phyloP scores from a whole-genome alignment of 805 yeast species.

The Kodamaea fukazawae region DNA sequence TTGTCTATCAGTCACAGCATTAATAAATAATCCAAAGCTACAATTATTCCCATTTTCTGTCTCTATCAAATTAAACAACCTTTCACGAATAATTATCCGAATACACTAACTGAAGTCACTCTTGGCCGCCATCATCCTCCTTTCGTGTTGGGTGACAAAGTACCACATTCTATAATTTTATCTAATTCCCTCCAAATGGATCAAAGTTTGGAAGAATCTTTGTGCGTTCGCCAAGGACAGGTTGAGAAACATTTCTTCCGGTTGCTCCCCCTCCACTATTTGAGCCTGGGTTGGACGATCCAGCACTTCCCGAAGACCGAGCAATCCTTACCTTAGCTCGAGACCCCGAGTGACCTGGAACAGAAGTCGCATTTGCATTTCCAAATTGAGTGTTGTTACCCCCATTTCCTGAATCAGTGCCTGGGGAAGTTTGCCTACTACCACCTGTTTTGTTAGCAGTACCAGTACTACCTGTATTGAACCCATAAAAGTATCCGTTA shows the following conservation, averaged over 20 bases:
- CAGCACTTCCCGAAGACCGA: constrained; percentile 4
- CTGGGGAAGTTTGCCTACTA: background rate
- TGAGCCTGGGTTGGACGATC: constrained; percentile 1
- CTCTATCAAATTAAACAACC: constrained; percentile 1
- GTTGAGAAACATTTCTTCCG: constrained; percentile 1
- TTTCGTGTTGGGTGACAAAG: no score
- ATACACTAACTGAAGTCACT: background rate
- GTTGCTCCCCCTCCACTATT: no score
- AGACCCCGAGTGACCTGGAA: constrained; percentile 1
- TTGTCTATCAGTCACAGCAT: constrained; percentile 8
- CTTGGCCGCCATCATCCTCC: no score
- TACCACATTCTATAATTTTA: no score
- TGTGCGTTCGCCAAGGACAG: constrained; percentile 9
- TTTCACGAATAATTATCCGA: background rate
- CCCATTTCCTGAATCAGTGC: constrained; percentile 1
- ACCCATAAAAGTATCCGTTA: constrained; percentile 42
- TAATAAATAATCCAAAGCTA: constrained; percentile 1
- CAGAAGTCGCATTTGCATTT: background rate
- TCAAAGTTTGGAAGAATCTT: constrained; percentile 23
- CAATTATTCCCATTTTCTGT: constrained; percentile 1
- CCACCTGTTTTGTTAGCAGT: constrained; percentile 2
- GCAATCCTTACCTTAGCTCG: constrained; percentile 4
- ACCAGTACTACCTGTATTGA: constrained; percentile 18
- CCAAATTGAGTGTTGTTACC: background rate
- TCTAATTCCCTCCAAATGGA: constrained; percentile 20